Percentiles rank a stretch among this genome's conserved stretches.
These are phyloP conservation scores for Alternaria sp. DNA, from an alignment of 2,329 filamentous ascomycete genomes.

Conservation along the genomic window DNA sequence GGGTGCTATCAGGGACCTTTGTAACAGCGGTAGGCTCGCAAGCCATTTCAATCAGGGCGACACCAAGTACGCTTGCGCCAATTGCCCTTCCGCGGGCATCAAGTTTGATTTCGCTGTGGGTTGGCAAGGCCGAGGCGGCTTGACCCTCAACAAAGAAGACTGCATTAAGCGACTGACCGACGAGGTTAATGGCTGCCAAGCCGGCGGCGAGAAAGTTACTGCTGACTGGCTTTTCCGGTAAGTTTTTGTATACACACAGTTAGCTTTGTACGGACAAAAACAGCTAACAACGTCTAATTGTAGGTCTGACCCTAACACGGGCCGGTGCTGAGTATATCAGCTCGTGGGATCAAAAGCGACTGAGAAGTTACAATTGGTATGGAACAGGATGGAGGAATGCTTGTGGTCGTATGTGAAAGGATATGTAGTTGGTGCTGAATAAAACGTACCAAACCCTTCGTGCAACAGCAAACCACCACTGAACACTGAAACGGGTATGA, in stretches of 20 bases:
- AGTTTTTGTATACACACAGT: background rate
- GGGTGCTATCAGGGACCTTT: background rate
- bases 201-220: background rate
- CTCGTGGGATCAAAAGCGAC: background rate
- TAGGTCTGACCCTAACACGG: background rate
- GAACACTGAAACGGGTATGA: background rate
- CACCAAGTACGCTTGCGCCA: background rate
- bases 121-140: background rate
- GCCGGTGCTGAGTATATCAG: background rate
- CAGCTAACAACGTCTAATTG: background rate
- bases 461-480: background rate
- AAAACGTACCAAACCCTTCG: background rate
- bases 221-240: background rate
- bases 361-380: background rate
- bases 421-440: background rate
- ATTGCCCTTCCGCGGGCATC: background rate
- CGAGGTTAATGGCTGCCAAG: background rate
- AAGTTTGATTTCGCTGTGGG: background rate
- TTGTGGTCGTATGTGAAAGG: background rate
- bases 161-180: background rate
- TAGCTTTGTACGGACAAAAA: background rate
- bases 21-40: background rate
- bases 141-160: background rate
- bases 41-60: background rate
- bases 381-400: background rate